Conservation (phyloP, 306 rosid genomes). For the Vigna radiata region DNA sequence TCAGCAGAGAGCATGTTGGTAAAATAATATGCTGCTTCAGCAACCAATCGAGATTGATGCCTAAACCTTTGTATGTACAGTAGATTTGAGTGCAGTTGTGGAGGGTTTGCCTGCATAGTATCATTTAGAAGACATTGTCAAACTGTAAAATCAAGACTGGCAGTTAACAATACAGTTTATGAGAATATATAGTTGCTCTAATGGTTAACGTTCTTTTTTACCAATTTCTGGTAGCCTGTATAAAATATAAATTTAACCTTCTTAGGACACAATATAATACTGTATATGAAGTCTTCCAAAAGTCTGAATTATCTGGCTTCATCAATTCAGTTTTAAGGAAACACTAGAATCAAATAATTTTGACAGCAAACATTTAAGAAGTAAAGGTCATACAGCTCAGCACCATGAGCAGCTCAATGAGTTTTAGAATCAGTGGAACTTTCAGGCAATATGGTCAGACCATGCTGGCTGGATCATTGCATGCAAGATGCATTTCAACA, state of each 20-base stretch:
- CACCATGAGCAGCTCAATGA: conserved; percentile 15
- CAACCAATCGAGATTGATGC: conserved; percentile 76
- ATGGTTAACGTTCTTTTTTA: conserved; percentile 6
- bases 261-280: conserved; percentile 14
- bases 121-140: conserved; percentile 34
- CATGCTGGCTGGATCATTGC: conserved; percentile 22
- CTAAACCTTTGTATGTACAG: conserved; percentile 92
- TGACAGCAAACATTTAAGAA: conserved; percentile 39
- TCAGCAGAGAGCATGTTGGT: conserved; percentile 96
- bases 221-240: conserved; percentile 9
- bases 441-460: conserved; percentile 12
- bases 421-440: conserved; percentile 12
- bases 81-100: conserved; percentile 91
- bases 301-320: conserved; percentile 17
- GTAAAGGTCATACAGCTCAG: conserved; percentile 28
- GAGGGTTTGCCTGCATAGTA: conserved; percentile 92
- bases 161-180: conserved; percentile 27
- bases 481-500: conserved; percentile 35
- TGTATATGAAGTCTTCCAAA: conserved; percentile 6
- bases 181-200: conserved; percentile 34
- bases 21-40: conserved; percentile 90
- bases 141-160: conserved; percentile 25
- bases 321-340: conserved; percentile 31
- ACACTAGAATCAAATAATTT: conserved; percentile 16
- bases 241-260: conserved; percentile 21